Evolutionary conservation across 2,329 filamentous ascomycete species (phyloP).

Genomic region (Aspergillus floridensis): DNA sequence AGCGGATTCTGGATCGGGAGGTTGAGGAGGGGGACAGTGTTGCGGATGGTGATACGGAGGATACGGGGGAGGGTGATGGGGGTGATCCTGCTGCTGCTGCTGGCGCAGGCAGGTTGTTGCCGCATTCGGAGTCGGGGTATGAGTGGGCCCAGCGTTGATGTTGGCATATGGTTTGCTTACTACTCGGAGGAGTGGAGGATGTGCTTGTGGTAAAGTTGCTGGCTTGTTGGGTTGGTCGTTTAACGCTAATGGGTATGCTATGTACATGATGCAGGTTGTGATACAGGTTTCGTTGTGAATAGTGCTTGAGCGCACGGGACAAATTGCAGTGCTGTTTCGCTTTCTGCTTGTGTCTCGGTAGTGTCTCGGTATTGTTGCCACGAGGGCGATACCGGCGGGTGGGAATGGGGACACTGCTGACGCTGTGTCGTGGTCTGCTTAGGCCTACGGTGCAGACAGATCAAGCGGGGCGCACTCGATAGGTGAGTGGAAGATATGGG

Average conservation of each 20-base stretch:
- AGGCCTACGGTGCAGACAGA: too few species aligned
- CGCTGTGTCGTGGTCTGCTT: too few species aligned
- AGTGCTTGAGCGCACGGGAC: too few species aligned
- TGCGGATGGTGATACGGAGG: background rate
- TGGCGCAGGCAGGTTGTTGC: background rate
- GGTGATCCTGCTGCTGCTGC: background rate
- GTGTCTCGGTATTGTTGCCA: too few species aligned
- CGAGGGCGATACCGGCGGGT: too few species aligned
- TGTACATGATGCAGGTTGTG: background rate
- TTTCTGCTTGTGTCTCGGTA: too few species aligned
- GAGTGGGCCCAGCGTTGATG: background rate
- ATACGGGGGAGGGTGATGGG: background rate
- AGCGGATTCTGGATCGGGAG: background rate
- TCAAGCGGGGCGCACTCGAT: too few species aligned
- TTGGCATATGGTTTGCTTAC: background rate
- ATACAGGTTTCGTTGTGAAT: too few species aligned
- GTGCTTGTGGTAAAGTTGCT: background rate
- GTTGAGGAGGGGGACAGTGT: background rate
- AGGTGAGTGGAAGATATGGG: too few species aligned
- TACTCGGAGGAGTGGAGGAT: background rate
- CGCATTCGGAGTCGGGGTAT: background rate
- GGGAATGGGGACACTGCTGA: too few species aligned
- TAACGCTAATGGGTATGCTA: background rate
- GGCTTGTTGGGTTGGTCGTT: background rate
- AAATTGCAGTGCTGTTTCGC: too few species aligned